phyloP scores from a whole-genome alignment of 257 asterid genomes.

The Perilla frutescens region DNA sequence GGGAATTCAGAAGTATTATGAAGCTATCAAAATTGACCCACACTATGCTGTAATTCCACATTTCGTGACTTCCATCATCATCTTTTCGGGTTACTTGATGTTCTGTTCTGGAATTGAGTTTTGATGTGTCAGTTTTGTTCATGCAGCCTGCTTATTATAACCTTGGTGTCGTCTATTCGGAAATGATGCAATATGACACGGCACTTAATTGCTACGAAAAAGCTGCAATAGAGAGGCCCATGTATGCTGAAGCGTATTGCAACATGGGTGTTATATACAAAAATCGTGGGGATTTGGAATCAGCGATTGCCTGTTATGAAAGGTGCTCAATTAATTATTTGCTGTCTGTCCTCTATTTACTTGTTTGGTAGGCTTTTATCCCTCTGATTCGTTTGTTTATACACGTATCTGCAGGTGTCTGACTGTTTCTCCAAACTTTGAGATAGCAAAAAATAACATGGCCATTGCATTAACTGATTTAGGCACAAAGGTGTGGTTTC shows the following conservation, averaged over 20 bases:
- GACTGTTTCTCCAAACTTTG: conserved; percentile 96
- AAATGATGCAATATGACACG: conserved; percentile 98
- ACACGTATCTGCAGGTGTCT: conserved; percentile 70
- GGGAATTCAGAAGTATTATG: conserved; percentile 95
- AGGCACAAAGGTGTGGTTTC: conserved; percentile 89
- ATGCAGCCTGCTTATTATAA: conserved; percentile 98
- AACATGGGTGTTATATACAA: conserved; percentile 98
- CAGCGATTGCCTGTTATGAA: conserved; percentile 97
- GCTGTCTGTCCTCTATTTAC: conserved; percentile 17
- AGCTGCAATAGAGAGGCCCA: conserved; percentile 96
- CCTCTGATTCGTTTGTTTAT: conserved; percentile 37
- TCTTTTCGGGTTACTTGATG: conserved; percentile 22
- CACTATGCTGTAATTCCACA: conserved; percentile 83
- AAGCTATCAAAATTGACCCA: conserved; percentile 87
- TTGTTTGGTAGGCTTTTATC: conserved; percentile 28
- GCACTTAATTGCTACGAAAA: conserved; percentile 94
- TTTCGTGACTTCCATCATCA: conserved; percentile 28
- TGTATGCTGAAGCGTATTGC: conserved; percentile 99
- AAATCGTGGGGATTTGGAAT: conserved; percentile 95
- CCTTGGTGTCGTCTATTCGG: conserved; percentile 98
- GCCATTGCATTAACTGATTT: conserved; percentile 98
- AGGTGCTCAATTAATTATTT: conserved; percentile 57
- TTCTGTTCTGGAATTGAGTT: conserved; percentile 33
- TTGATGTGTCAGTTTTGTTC: conserved; percentile 35
- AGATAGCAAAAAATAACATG: conserved; percentile 99